A percentile compares a stretch with the other conserved stretches of the same genome.
Conservation (phyloP, 345 rosid genomes). For the Corchorus capsularis region DNA sequence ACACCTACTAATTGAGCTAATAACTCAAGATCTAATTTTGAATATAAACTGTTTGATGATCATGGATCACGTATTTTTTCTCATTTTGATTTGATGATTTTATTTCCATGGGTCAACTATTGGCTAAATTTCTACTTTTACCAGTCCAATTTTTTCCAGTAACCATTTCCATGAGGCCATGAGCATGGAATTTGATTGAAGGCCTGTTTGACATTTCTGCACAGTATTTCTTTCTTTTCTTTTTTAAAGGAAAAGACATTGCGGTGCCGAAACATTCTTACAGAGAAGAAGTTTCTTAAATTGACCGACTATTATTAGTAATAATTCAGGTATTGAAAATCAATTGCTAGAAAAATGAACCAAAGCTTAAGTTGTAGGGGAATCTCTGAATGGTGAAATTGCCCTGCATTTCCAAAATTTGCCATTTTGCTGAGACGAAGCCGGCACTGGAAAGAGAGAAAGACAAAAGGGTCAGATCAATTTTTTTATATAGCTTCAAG, state of each 20-base stretch:
- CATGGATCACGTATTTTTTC: not conserved
- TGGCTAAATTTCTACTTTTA: not conserved
- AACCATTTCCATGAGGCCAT: too few relatives aligned
- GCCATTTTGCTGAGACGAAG: not conserved
- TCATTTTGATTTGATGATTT: not conserved
- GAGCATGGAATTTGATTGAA: not conserved
- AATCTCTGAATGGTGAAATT: too few relatives aligned
- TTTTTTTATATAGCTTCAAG: not conserved
- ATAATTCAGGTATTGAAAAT: not conserved
- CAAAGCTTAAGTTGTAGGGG: too few relatives aligned
- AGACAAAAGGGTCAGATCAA: slow-evolving; percentile 4
- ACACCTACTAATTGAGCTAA: too few relatives aligned
- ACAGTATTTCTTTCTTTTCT: too few relatives aligned
- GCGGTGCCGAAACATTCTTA: not conserved
- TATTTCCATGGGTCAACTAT: not conserved
- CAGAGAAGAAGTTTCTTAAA: not conserved
- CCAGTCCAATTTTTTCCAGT: too few relatives aligned
- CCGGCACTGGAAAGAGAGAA: not conserved
- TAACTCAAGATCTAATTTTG: not conserved
- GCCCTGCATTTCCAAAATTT: not conserved
- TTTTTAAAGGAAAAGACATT: not conserved
- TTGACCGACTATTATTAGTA: not conserved
- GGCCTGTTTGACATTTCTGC: too few relatives aligned
- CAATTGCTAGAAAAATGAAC: too few relatives aligned
- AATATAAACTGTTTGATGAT: not conserved